phyloP scores from a whole-genome alignment of 768 basidiomycete species.

The Rhizopogon vesiculosus region DNA sequence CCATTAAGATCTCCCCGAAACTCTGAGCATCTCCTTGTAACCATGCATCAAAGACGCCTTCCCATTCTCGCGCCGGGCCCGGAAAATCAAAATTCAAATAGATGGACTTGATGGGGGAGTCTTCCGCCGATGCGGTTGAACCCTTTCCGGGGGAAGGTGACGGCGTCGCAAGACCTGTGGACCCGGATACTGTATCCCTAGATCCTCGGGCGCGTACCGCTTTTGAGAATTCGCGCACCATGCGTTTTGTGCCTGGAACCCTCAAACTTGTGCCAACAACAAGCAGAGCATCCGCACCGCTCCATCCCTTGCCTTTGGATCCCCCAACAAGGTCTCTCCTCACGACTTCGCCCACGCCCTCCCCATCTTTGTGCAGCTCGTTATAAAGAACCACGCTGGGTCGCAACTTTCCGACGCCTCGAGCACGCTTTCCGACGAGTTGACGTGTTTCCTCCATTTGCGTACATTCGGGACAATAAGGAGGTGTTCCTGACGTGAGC shows the following conservation, averaged over 20 bases:
- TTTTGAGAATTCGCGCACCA: conserved; percentile 85
- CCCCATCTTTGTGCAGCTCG: conserved; percentile 82
- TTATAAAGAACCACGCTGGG: conserved; percentile 91
- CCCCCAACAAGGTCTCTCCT: conserved; percentile 73
- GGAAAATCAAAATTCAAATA: conserved; percentile 89
- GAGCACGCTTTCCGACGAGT: conserved; percentile 70
- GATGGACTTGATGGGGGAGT: conserved; percentile 57
- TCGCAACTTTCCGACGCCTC: conserved; percentile 76
- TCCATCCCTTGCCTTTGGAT: conserved; percentile 60
- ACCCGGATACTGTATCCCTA: conserved; percentile 23
- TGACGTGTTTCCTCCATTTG: conserved; percentile 64
- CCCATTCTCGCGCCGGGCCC: conserved; percentile 81
- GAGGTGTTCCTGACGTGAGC: conserved; percentile 57
- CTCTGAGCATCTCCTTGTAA: conserved; percentile 82
- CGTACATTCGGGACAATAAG: conserved; percentile 77
- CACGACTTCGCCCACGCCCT: conserved; percentile 83
- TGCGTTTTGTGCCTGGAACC: conserved; percentile 88
- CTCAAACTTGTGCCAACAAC: conserved; percentile 89
- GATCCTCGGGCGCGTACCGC: conserved; percentile 55
- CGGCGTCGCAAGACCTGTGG: conserved; percentile 36
- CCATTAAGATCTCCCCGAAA: conserved; percentile 60
- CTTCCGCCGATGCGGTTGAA: conserved; percentile 36
- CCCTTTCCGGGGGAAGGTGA: conserved; percentile 43
- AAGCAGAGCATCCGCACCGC: conserved; percentile 76
- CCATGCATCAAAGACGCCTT: conserved; percentile 88